Evolutionary conservation across 192 early-diverging fungal genomes (phyloP).

Genomic region (Geranomyces variabilis): DNA sequence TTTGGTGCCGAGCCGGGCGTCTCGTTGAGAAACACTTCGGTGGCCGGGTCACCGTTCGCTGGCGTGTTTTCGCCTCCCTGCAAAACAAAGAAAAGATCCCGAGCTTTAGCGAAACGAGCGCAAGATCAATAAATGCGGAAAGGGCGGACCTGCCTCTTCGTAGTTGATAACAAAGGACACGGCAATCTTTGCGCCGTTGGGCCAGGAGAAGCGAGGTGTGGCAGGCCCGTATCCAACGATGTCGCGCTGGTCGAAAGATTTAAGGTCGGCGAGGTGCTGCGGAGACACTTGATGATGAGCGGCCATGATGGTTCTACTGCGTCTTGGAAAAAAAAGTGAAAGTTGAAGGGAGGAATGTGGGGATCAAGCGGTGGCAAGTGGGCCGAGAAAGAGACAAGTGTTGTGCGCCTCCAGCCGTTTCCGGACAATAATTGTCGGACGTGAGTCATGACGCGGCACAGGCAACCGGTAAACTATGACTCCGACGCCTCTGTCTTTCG

Average conservation of each 20-base stretch:
- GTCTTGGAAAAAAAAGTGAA: too few relatives aligned
- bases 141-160: constrained; percentile 45
- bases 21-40: constrained; percentile 60
- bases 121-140: not conserved
- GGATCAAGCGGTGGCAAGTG: too few relatives aligned
- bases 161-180: constrained; percentile 58
- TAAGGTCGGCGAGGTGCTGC: constrained; percentile 21
- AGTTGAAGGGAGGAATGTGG: too few relatives aligned
- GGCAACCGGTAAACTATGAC: too few relatives aligned
- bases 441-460: too few relatives aligned
- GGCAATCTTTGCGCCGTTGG: constrained; percentile 52
- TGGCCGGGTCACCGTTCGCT: constrained; percentile 43
- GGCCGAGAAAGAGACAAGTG: too few relatives aligned
- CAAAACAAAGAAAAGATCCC: not conserved
- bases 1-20: constrained; percentile 36
- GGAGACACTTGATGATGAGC: too few relatives aligned
- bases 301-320: too few relatives aligned
- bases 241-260: constrained; percentile 38
- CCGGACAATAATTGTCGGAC: too few relatives aligned
- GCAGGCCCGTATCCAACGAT: constrained; percentile 49
- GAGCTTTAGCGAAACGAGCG: not conserved
- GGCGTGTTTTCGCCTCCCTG: constrained; percentile 60
- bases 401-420: too few relatives aligned
- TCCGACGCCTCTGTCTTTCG: too few relatives aligned
- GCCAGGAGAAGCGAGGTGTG: constrained; percentile 53